These are phyloP conservation scores for Symbiodinium natans DNA, from an alignment of 73 alveolate species.

Conservation along the genomic window DNA sequence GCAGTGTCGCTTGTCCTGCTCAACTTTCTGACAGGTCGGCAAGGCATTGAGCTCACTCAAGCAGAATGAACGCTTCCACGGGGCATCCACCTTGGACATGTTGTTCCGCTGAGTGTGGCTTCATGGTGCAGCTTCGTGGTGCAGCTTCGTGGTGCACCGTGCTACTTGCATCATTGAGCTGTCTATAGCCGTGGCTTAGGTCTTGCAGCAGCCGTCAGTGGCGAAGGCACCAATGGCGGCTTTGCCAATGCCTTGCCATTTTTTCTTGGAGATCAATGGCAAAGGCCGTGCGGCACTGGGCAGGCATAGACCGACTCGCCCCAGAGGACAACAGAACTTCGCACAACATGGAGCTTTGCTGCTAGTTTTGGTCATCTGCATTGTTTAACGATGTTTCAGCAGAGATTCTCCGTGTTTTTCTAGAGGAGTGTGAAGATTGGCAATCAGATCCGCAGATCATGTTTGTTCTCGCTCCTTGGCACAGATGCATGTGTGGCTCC, in stretches of 20 bases:
- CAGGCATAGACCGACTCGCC: conserved; percentile 47
- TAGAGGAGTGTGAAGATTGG: conserved; percentile 85
- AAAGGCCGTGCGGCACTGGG: conserved; percentile 93
- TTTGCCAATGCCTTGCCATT: neutral
- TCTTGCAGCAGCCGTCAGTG: conserved; percentile 53
- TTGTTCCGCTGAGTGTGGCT: too few species aligned
- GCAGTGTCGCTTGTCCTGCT: neutral
- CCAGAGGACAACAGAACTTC: conserved; percentile 43
- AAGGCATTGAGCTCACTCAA: conserved; percentile 32
- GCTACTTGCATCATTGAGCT: neutral
- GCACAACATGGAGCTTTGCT: neutral
- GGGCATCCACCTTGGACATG: neutral
- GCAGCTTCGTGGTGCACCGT: neutral
- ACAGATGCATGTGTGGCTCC: too few species aligned
- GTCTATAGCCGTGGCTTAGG: conserved; percentile 11
- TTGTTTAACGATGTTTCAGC: too few species aligned
- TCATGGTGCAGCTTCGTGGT: neutral
- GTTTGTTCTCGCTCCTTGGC: conserved; percentile 77
- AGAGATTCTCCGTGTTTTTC: neutral
- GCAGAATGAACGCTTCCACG: conserved; percentile 67
- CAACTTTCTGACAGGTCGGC: conserved; percentile 17
- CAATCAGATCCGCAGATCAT: conserved; percentile 53
- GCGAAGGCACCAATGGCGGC: conserved; percentile 17
- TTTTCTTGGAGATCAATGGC: neutral
- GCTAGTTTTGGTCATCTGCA: neutral